These are phyloP conservation scores for Exophiala sp. DNA, from an alignment of 2,329 filamentous ascomycete species.

Conservation along the genomic window DNA sequence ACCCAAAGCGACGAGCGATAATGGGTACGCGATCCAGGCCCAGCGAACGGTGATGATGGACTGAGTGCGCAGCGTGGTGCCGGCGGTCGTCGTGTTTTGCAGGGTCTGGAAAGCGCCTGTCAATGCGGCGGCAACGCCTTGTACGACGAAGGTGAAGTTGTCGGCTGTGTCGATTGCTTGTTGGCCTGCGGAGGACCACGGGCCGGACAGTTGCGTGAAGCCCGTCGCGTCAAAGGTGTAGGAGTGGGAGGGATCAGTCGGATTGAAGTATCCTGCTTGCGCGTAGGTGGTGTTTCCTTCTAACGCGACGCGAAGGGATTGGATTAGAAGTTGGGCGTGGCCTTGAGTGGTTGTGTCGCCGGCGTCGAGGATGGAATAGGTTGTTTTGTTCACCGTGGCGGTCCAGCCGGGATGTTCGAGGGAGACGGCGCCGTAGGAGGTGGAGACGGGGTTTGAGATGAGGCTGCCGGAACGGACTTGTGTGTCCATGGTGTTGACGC, in stretches of 20 bases:
- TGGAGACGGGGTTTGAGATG: neutral
- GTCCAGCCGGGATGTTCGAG: constrained; percentile 7
- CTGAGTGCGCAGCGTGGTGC: constrained; percentile 6
- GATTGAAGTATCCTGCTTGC: constrained; percentile 10
- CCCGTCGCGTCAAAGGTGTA: constrained; percentile 8
- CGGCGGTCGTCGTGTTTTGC: neutral
- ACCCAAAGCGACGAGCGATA: constrained; percentile 10
- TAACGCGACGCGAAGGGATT: constrained; percentile 12
- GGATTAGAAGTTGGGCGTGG: constrained; percentile 11
- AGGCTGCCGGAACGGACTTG: constrained; percentile 1
- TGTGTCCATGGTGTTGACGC: constrained; percentile 12
- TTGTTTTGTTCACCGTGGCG: constrained; percentile 31
- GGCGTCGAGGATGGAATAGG: constrained; percentile 33
- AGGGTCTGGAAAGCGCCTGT: constrained; percentile 17
- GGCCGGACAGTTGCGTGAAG: constrained; percentile 4
- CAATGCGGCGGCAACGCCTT: constrained; percentile 9
- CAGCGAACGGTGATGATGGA: constrained; percentile 10
- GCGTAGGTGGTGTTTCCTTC: constrained; percentile 18
- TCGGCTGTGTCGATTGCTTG: constrained; percentile 15
- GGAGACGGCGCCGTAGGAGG: constrained; percentile 8
- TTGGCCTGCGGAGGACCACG: constrained; percentile 15
- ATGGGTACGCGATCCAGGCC: constrained; percentile 11
- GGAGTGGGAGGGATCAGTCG: neutral
- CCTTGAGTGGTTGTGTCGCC: constrained; percentile 6
- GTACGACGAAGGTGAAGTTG: constrained; percentile 11